phyloP scores from a whole-genome alignment of 805 yeast species.

The Sungouiozyma intestinalis region DNA sequence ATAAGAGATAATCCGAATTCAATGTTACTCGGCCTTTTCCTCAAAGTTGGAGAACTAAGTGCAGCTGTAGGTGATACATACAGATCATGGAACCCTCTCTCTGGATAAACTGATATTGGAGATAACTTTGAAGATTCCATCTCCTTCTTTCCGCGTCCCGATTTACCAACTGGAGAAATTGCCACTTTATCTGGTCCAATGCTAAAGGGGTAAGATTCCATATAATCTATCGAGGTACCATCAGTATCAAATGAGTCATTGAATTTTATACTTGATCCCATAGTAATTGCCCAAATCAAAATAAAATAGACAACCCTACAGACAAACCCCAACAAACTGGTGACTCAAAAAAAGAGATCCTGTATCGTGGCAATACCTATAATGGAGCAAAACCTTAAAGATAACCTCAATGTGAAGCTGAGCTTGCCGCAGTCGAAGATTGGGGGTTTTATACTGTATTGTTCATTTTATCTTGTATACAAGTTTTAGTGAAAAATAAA shows the following conservation, averaged over 20 bases:
- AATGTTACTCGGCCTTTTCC: background rate
- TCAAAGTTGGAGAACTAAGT: background rate
- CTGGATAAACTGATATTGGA: background rate
- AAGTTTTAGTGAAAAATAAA: too few species aligned
- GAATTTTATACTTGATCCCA: background rate
- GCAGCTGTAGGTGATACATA: background rate
- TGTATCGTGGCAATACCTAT: too few species aligned
- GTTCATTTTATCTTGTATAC: background rate
- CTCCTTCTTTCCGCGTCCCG: background rate
- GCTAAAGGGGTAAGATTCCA: background rate
- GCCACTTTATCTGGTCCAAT: background rate
- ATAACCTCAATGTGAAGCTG: too few species aligned
- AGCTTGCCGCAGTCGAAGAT: too few species aligned
- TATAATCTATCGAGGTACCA: background rate
- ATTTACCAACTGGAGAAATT: background rate
- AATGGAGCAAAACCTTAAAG: too few species aligned
- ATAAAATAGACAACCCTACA: too few species aligned
- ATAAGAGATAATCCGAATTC: background rate
- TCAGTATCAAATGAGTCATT: background rate
- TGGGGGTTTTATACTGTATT: too few species aligned
- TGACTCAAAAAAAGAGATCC: background rate
- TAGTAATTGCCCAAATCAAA: background rate
- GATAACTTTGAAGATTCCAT: background rate
- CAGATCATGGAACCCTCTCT: background rate
- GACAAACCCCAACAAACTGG: background rate